A percentile compares a stretch with the other conserved stretches of the same genome.
Conservation (phyloP, 2,329 filamentous ascomycete species). For the Claviceps sp. region DNA sequence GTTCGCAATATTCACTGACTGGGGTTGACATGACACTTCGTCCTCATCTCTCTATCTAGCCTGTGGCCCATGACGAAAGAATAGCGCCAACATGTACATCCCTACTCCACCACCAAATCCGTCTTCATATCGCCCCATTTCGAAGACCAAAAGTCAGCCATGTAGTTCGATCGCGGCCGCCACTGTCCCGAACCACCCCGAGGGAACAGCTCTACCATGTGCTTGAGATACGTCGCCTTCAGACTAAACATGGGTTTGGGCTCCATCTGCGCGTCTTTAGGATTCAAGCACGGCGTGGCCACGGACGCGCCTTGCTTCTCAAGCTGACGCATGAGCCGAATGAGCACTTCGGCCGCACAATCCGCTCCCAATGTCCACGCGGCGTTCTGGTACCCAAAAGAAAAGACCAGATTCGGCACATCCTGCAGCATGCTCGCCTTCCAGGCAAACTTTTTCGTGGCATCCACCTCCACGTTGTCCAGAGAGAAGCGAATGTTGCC, state of each 20-base stretch:
- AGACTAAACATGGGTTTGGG: conserved; percentile 28
- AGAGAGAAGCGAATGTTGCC: conserved; percentile 37
- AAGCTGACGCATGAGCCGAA: conserved; percentile 21
- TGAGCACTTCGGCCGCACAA: conserved; percentile 24
- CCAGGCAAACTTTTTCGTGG: conserved; percentile 39
- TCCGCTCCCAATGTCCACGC: conserved; percentile 52
- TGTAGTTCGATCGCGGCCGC: conserved; percentile 18
- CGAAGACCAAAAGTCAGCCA: conserved; percentile 15
- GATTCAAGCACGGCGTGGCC: conserved; percentile 29
- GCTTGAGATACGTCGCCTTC: conserved; percentile 37
- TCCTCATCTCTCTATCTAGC: background rate
- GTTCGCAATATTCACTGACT: background rate
- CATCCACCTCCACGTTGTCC: conserved; percentile 32
- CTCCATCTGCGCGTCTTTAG: conserved; percentile 19
- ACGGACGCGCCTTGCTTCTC: conserved; percentile 24
- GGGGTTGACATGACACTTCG: background rate
- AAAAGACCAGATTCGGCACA: conserved; percentile 45
- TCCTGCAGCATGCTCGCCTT: conserved; percentile 47
- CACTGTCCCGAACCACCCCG: conserved; percentile 27
- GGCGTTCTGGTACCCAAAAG: conserved; percentile 46
- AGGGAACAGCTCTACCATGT: conserved; percentile 27
- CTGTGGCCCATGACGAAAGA: background rate
- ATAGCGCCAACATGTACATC: background rate
- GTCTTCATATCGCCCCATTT: conserved; percentile 17
- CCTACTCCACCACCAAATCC: conserved; percentile 1